Evolutionary conservation across 2,329 filamentous ascomycete species (phyloP).

Genomic region (Fusarium graminum): DNA sequence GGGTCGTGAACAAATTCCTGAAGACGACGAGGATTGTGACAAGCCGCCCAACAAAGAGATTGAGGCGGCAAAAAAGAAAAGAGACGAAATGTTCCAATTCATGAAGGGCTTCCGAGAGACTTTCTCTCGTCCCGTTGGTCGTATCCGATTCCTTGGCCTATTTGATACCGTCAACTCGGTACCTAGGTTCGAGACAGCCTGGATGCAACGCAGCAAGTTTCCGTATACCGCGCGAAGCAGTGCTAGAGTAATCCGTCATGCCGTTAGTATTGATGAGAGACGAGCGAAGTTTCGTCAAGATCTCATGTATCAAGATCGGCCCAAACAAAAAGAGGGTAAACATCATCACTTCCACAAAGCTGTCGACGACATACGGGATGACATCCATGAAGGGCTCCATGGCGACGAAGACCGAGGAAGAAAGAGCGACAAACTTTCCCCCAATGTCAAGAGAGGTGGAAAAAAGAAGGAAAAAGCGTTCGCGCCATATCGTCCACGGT

Average conservation of each 20-base stretch:
- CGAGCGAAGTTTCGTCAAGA: constrained; percentile 80
- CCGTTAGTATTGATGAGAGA: constrained; percentile 78
- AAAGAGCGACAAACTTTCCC: constrained; percentile 26
- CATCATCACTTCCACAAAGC: constrained; percentile 47
- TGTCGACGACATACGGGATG: constrained; percentile 40
- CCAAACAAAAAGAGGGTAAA: constrained; percentile 30
- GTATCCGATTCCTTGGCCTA: constrained; percentile 81
- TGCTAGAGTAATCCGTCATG: constrained; percentile 74
- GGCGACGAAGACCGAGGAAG: constrained; percentile 38
- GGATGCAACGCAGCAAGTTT: constrained; percentile 84
- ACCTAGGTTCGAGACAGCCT: constrained; percentile 78
- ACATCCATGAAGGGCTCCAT: constrained; percentile 33
- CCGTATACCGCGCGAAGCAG: constrained; percentile 73
- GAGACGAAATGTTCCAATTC: constrained; percentile 75
- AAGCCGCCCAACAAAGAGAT: constrained; percentile 51
- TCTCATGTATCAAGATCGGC: constrained; percentile 68
- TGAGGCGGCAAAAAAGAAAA: constrained; percentile 55
- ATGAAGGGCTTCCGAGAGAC: constrained; percentile 86
- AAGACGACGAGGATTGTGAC: constrained; percentile 48
- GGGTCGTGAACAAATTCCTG: constrained; percentile 64
- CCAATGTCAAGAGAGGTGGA: constrained; percentile 17
- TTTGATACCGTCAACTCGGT: constrained; percentile 89
- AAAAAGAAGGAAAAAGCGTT: constrained; percentile 42
- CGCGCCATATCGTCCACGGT: constrained; percentile 59
- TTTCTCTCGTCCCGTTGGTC: constrained; percentile 79